Evolutionary conservation across 345 rosid genomes (phyloP).

Genomic region (Turnera subulata): DNA sequence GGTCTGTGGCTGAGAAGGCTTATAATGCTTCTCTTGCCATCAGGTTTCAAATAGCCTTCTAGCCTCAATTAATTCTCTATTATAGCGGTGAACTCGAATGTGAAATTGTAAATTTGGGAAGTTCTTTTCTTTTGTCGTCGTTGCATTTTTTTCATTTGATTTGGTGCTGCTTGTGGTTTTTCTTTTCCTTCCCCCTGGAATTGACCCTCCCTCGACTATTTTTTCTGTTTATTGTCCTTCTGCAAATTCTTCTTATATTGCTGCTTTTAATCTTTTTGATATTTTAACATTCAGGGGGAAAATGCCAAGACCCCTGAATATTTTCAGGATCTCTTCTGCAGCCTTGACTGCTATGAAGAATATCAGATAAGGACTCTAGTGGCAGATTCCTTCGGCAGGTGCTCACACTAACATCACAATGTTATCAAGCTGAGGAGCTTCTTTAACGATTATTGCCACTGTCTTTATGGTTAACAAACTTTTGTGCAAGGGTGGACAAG

Average conservation of each 20-base stretch:
- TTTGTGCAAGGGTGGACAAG: no score
- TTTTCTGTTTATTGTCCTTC: background rate
- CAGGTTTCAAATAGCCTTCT: background rate
- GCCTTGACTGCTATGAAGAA: conserved; percentile 77
- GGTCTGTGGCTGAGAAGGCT: no score
- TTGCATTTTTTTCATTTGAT: conserved; percentile 3
- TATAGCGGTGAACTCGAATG: background rate
- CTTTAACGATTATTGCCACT: no score
- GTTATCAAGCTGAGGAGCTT: no score
- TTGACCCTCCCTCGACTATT: no score
- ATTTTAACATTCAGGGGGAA: conserved; percentile 47
- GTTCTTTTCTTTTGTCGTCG: background rate
- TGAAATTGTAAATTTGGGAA: background rate
- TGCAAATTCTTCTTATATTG: background rate
- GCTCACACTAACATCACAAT: no score
- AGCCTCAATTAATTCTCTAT: background rate
- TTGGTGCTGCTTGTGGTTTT: conserved; percentile 6
- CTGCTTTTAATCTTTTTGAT: background rate
- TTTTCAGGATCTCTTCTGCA: conserved; percentile 93
- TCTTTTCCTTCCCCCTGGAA: no score
- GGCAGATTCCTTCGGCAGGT: conserved; percentile 78
- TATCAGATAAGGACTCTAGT: conserved; percentile 83
- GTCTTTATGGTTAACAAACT: no score
- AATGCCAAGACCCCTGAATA: conserved; percentile 77
- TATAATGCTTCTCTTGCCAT: background rate